Conservation (phyloP, 2,329 filamentous ascomycete genomes). For the Boeremia lycopersici region DNA sequence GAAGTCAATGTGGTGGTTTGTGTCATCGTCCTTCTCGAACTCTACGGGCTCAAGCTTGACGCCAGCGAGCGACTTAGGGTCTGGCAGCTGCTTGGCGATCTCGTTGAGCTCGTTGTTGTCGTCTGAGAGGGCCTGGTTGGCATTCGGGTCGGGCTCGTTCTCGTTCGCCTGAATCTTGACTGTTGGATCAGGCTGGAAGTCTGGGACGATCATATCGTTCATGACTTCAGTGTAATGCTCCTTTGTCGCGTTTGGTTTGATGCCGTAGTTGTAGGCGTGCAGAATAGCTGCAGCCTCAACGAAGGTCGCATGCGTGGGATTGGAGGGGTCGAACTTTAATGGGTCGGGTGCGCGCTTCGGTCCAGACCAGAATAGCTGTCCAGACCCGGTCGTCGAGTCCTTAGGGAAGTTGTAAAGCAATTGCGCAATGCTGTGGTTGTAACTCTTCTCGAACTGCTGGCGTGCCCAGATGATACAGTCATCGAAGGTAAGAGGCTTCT, state of each 20-base stretch:
- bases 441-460: conserved; percentile 92
- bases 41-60: conserved; percentile 92
- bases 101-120: conserved; percentile 78
- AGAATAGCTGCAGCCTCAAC: conserved; percentile 87
- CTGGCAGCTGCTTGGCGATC: conserved; percentile 74
- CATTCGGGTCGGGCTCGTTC: conserved; percentile 91
- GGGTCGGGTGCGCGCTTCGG: conserved; percentile 95
- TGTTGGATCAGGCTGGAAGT: conserved; percentile 86
- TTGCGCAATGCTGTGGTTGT: conserved; percentile 95
- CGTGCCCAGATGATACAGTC: conserved; percentile 97
- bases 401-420: conserved; percentile 97
- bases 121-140: conserved; percentile 64
- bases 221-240: conserved; percentile 78
- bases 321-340: conserved; percentile 83
- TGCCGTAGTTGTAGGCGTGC: conserved; percentile 97
- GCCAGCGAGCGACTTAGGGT: conserved; percentile 79
- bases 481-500: conserved; percentile 90
- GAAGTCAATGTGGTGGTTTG: conserved; percentile 98
- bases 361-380: conserved; percentile 95
- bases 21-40: conserved; percentile 98
- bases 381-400: conserved; percentile 84
- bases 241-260: conserved; percentile 79
- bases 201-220: conserved; percentile 91
- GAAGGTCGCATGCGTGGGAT: conserved; percentile 86
- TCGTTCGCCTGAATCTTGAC: conserved; percentile 98